phyloP scores from a whole-genome alignment of 441 rosid genomes.

The Biscutella laevigata region DNA sequence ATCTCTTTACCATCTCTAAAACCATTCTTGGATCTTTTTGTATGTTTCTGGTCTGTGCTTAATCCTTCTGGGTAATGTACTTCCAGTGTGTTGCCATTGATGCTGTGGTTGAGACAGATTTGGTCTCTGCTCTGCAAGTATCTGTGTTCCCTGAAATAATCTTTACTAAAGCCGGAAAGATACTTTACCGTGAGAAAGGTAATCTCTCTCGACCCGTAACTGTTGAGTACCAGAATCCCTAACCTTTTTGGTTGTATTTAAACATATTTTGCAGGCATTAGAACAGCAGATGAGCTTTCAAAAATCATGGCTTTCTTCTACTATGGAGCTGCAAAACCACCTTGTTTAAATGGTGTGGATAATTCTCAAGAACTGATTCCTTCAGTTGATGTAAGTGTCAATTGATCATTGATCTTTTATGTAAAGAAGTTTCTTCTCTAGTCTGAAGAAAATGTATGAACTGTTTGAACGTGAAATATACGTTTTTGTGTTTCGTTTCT shows the following conservation, averaged over 20 bases:
- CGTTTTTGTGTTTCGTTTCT: no score
- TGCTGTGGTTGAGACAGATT: no score
- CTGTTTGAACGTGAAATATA: conserved; percentile 7
- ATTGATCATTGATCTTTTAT: background rate
- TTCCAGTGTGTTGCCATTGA: conserved; percentile 85
- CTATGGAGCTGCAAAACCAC: conserved; percentile 83
- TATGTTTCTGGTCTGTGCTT: background rate
- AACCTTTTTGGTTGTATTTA: no score
- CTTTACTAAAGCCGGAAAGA: no score
- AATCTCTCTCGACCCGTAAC: no score
- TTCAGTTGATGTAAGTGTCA: conserved; percentile 25
- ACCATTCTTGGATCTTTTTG: background rate
- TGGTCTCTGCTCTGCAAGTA: no score
- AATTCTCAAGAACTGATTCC: conserved; percentile 55
- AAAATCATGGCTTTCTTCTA: conserved; percentile 91
- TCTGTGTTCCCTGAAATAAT: no score
- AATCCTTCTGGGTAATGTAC: background rate
- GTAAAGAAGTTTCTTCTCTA: background rate
- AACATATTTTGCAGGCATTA: no score
- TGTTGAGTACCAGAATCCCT: no score
- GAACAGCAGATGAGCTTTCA: no score
- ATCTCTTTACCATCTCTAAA: background rate
- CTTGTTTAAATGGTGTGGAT: conserved; percentile 32
- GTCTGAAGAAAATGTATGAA: conserved; percentile 5
- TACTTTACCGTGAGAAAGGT: no score